These are phyloP conservation scores for Flaveria bidentis DNA, from an alignment of 129 eudicot species.

Conservation along the genomic window DNA sequence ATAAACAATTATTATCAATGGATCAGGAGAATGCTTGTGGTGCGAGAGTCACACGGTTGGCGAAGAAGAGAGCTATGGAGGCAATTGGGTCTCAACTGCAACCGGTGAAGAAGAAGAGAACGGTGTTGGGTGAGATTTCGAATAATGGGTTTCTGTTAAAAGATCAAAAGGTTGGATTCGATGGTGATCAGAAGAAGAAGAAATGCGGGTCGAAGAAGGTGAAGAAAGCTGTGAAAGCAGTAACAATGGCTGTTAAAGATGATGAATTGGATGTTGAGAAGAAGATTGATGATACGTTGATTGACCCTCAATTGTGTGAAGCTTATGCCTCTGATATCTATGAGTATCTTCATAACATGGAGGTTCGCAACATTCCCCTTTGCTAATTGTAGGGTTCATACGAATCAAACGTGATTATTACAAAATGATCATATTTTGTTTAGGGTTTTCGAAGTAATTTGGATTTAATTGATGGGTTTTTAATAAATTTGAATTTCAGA, in stretches of 20 bases:
- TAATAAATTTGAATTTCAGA: slow-evolving; percentile 44
- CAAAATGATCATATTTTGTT: background rate
- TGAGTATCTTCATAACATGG: slow-evolving; percentile 69
- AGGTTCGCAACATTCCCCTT: slow-evolving; percentile 49
- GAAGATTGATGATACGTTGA: slow-evolving; percentile 4
- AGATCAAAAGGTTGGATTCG: slow-evolving; percentile 3
- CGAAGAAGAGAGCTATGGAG: slow-evolving; percentile 63
- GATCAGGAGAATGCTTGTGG: slow-evolving; percentile 53
- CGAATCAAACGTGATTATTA: too few relatives aligned
- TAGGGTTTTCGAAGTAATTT: background rate
- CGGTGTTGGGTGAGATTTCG: slow-evolving; percentile 69
- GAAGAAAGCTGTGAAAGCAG: slow-evolving; percentile 19
- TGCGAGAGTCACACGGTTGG: slow-evolving; percentile 57
- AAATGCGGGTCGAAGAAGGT: slow-evolving; percentile 30
- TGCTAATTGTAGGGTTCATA: background rate
- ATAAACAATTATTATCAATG: slow-evolving; percentile 38
- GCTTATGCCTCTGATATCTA: slow-evolving; percentile 61
- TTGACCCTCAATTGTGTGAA: slow-evolving; percentile 79
- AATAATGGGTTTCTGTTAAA: slow-evolving; percentile 9
- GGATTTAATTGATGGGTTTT: background rate
- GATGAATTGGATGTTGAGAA: slow-evolving; percentile 26
- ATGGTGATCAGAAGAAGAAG: background rate
- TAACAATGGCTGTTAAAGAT: background rate
- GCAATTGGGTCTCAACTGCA: slow-evolving; percentile 28
- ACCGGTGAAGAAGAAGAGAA: slow-evolving; percentile 61